These are phyloP conservation scores for Rhizophagus clarus DNA, from an alignment of 192 early-diverging fungal species.

Conservation along the genomic window DNA sequence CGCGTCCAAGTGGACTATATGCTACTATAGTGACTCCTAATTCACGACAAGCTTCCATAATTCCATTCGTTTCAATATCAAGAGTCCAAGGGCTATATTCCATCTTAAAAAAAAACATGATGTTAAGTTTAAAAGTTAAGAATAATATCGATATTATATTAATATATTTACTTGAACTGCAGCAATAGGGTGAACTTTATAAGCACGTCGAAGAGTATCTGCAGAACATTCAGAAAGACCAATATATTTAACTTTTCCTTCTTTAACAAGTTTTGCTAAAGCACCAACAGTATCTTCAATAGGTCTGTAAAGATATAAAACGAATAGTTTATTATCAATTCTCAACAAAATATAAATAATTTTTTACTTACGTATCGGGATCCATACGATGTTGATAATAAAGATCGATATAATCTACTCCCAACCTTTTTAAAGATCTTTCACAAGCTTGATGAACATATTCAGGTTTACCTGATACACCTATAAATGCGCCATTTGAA, in stretches of 20 bases:
- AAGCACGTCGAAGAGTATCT: slow-evolving; percentile 61
- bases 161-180: slow-evolving; percentile 47
- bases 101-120: background rate
- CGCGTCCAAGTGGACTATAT: slow-evolving; percentile 72
- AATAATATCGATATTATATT: background rate
- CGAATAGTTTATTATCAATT: background rate
- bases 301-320: slow-evolving; percentile 16
- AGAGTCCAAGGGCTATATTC: slow-evolving; percentile 24
- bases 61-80: slow-evolving; percentile 58
- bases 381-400: slow-evolving; percentile 45
- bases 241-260: slow-evolving; percentile 45
- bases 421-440: slow-evolving; percentile 34
- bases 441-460: slow-evolving; percentile 45
- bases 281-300: slow-evolving; percentile 46
- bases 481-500: background rate
- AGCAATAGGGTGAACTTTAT: slow-evolving; percentile 70
- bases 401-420: slow-evolving; percentile 42
- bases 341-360: background rate
- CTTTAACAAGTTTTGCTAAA: slow-evolving; percentile 41
- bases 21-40: slow-evolving; percentile 74
- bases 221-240: slow-evolving; percentile 63
- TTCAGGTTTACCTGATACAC: slow-evolving; percentile 46
- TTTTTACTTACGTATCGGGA: slow-evolving; percentile 32
- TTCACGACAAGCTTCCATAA: slow-evolving; percentile 71
- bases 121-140: background rate